Base-by-base conservation (phyloP, 192 early-diverging fungal species). In the Coemansia sp. region DNA sequence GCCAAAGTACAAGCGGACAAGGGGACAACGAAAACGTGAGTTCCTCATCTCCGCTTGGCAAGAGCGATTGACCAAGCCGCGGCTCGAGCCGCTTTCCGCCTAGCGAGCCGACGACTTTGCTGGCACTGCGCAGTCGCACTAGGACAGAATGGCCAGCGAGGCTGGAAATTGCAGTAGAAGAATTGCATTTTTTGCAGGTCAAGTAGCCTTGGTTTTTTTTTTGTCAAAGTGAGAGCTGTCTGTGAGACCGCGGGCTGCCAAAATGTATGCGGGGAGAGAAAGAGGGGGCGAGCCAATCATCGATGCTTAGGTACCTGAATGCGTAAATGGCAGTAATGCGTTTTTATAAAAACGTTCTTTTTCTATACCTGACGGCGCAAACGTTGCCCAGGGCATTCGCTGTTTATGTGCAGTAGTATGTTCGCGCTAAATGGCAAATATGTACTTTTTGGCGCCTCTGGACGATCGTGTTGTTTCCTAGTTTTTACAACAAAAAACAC, bases 361-460 rank as follows among this genome's bases (percentile, higher is more conserved):
- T 58, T n/a, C 29, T 12, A 50, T 8, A 20, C 46, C 19, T 22
- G 46, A 20, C 13, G 29, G 31, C 31, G 5, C 31, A 32, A 58
- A 58, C 55, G 55, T 58, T 58, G 55, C 55, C 55, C 55, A 58
- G 55, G 55, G 55, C 31, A 58, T 58, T 58, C 15, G 29, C 15
- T 17, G 15, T 32, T n/a, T 34, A 58, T 58, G 4, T 15, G 55
- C 55, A 58, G 55, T 36, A 58, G 31, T 12, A 32, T 34, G 27
- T 34, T 32, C 15, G 12, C 31, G 31, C 29, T 32, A 58, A 58
- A 17, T 29, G 29, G 55, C 55, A 58, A 58, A 58, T 58, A 34
- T 34, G 55, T 29, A 6, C 55, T 22, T 32, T 38, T 8, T 58
- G 55, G 15, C 5, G 55, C 4, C 55, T 58, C 6, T 34, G 55